Conservation (phyloP, 2,329 filamentous ascomycete species). For the Teratosphaeria gauchensis region DNA sequence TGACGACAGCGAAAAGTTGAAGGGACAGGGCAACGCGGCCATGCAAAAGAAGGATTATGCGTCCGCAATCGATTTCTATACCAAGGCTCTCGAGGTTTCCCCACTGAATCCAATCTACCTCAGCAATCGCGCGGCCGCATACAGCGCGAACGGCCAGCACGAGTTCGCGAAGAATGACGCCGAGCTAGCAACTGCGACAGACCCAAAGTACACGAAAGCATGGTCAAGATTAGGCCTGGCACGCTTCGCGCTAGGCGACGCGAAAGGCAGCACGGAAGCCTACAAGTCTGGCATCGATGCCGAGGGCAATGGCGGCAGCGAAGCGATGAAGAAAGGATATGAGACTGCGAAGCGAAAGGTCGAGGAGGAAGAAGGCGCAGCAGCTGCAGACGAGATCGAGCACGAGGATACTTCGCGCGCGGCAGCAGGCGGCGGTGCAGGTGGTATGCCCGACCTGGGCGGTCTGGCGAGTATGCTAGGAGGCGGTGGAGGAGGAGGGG, state of each 20-base stretch:
- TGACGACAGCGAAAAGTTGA: conserved; percentile 77
- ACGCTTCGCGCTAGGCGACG: conserved; percentile 82
- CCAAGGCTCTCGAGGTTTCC: conserved; percentile 68
- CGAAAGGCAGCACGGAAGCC: conserved; percentile 85
- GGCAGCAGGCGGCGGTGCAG: conserved; percentile 25
- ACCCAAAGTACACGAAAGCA: conserved; percentile 92
- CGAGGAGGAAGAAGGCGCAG: conserved; percentile 56
- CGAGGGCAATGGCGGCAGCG: conserved; percentile 87
- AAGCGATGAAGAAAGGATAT: conserved; percentile 94
- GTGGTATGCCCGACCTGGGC: conserved; percentile 35
- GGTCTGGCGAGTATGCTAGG: conserved; percentile 40
- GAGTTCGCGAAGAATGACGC: conserved; percentile 76
- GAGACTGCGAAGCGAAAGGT: conserved; percentile 86
- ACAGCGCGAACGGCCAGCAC: conserved; percentile 77
- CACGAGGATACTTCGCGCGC: conserved; percentile 17
- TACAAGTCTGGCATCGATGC: conserved; percentile 88
- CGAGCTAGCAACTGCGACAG: conserved; percentile 76
- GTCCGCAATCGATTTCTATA: conserved; percentile 75
- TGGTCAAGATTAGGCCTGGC: conserved; percentile 92
- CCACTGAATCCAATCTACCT: conserved; percentile 92
- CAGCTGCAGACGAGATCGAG: conserved; percentile 24
- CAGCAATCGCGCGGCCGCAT: conserved; percentile 90
- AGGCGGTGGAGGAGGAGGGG: conserved; percentile 49
- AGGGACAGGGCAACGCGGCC: conserved; percentile 83
- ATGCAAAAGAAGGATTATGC: conserved; percentile 92